Percentiles rank a stretch among this genome's conserved stretches.
Conservation (phyloP, 176 grass and related monocot species). For the Thinopyrum elongatum region DNA sequence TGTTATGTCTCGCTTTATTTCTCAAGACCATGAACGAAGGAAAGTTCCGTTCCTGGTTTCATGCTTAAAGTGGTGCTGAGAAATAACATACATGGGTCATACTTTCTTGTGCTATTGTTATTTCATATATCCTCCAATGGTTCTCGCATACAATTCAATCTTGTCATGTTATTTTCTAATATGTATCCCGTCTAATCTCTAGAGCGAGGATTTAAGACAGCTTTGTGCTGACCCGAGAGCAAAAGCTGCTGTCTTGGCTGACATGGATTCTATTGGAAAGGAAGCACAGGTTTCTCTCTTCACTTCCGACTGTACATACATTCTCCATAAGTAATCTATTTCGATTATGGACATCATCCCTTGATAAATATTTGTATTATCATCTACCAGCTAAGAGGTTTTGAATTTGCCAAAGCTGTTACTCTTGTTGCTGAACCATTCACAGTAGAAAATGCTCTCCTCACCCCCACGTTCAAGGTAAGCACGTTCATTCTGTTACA, state of each 20-base stretch:
- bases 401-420: conserved; percentile 86
- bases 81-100: background rate
- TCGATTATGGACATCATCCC: background rate
- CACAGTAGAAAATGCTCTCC: conserved; percentile 88
- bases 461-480: conserved; percentile 97
- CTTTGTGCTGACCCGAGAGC: conserved; percentile 68
- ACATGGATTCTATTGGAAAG: conserved; percentile 88
- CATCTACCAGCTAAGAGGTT: conserved; percentile 79
- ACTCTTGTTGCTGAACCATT: conserved; percentile 82
- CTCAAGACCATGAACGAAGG: too few relatives aligned
- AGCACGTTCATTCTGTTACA: conserved; percentile 1
- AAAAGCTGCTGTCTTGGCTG: conserved; percentile 71
- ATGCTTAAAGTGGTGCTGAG: too few relatives aligned
- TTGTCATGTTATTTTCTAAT: conserved; percentile 4
- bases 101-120: background rate
- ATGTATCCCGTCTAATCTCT: conserved; percentile 9
- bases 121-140: background rate
- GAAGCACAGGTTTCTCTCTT: conserved; percentile 67
- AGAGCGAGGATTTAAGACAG: conserved; percentile 73
- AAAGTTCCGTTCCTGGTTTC: too few relatives aligned
- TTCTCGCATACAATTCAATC: background rate
- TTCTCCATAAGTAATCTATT: conserved; percentile 10
- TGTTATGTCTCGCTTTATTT: too few relatives aligned
- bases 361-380: background rate
- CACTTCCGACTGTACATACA: conserved; percentile 3